Conservation (phyloP, 208 protist genomes). For the Polymyxa betae region DNA sequence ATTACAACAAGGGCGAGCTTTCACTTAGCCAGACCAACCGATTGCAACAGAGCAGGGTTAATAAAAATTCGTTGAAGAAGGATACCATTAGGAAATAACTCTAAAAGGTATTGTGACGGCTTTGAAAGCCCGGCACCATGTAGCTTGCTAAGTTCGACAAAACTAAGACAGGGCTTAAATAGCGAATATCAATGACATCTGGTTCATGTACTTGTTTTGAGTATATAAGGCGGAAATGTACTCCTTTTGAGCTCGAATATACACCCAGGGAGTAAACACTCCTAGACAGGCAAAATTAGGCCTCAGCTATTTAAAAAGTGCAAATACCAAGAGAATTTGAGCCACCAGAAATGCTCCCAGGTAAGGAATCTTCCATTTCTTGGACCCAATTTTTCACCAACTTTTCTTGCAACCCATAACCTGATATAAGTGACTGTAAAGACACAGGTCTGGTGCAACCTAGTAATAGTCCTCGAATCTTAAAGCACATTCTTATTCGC, state of each 20-base stretch:
- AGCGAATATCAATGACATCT: not conserved
- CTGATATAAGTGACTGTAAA: conserved; percentile 1
- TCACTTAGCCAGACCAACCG: too few relatives aligned
- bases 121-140: not conserved
- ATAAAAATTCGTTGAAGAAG: not conserved
- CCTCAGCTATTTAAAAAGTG: not conserved
- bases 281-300: not conserved
- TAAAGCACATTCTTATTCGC: not conserved
- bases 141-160: conserved; percentile 27
- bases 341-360: not conserved
- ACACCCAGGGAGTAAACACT: not conserved
- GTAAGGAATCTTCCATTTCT: not conserved
- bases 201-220: conserved; percentile 19
- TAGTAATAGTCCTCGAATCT: not conserved
- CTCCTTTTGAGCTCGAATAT: not conserved
- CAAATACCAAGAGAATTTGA: not conserved
- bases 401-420: not conserved
- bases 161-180: not conserved
- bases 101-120: not conserved
- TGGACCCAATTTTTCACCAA: not conserved
- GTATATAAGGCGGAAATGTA: not conserved
- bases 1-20: too few relatives aligned
- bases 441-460: conserved; percentile 19
- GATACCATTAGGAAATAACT: conserved; percentile 20
- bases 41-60: not conserved